Evolutionary conservation across 257 asterid genomes (phyloP).

Genomic region (Solanum ossicruentum): DNA sequence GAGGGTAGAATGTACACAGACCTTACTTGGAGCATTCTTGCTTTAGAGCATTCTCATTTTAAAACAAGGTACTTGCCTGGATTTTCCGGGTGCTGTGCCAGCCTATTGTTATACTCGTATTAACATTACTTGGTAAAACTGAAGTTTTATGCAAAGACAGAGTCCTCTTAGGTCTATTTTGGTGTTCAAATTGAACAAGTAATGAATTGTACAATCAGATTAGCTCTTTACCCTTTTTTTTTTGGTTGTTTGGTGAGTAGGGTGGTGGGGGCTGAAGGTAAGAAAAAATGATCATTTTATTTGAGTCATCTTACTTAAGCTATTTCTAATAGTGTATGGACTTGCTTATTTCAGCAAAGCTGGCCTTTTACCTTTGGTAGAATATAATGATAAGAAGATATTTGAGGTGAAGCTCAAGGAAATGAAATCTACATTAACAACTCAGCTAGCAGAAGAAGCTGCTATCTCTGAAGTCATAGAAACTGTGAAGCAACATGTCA

Average conservation of each 20-base stretch:
- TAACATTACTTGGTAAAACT: not conserved
- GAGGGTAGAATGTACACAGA: no score
- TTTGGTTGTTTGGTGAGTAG: not conserved
- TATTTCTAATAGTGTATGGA: not conserved
- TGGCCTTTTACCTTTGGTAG: slow-evolving; percentile 64
- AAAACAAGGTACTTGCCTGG: not conserved
- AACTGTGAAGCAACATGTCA: slow-evolving; percentile 85
- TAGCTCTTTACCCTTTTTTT: not conserved
- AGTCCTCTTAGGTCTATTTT: not conserved
- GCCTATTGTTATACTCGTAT: not conserved
- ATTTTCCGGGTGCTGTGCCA: not conserved
- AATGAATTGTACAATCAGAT: not conserved
- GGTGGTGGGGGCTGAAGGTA: not conserved
- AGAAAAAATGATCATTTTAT: not conserved
- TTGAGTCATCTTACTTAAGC: not conserved
- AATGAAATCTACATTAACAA: slow-evolving; percentile 72
- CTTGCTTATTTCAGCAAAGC: slow-evolving; percentile 45
- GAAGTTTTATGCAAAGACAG: not conserved
- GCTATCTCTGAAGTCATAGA: slow-evolving; percentile 80
- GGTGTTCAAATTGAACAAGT: not conserved
- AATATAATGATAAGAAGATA: slow-evolving; percentile 71
- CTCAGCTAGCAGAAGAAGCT: slow-evolving; percentile 73
- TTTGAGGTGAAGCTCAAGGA: slow-evolving; percentile 84
- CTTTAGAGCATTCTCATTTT: not conserved
- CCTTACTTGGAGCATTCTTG: not conserved